Evolutionary conservation across 2,329 filamentous ascomycete species (phyloP).

Genomic region (Teratosphaeria epicoccoides): DNA sequence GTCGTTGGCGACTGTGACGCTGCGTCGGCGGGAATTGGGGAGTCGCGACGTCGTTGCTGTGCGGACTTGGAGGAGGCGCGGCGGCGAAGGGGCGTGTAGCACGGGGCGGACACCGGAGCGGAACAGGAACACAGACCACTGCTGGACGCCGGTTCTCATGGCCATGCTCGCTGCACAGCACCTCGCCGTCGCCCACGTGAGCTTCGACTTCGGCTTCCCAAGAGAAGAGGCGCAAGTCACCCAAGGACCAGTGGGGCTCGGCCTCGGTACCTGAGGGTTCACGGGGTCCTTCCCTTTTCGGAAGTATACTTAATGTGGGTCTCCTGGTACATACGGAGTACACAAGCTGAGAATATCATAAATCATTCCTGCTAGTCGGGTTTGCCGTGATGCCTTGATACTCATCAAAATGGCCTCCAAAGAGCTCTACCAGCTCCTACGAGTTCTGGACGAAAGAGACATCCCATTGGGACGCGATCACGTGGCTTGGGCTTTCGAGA

Average conservation of each 20-base stretch:
- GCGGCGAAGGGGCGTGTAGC: not conserved
- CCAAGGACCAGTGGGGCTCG: too few species aligned
- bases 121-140: not conserved
- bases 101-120: not conserved
- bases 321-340: not conserved
- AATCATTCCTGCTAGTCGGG: not conserved
- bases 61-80: not conserved
- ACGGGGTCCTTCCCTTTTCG: not conserved
- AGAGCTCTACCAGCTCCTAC: conserved; percentile 31
- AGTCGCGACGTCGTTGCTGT: conserved; percentile 13
- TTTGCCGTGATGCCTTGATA: too few species aligned
- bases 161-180: not conserved
- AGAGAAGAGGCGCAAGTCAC: not conserved
- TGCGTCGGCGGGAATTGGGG: conserved; percentile 43
- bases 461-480: conserved; percentile 36
- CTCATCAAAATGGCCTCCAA: not conserved
- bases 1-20: conserved; percentile 77
- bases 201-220: not conserved
- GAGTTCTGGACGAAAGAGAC: conserved; percentile 35
- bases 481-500: conserved; percentile 38
- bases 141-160: not conserved
- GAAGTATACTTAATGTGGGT: not conserved
- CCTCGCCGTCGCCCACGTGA: not conserved
- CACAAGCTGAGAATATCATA: not conserved
- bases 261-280: not conserved